A percentile compares a stretch with the other conserved stretches of the same genome.
Conservation (phyloP, 2,329 filamentous ascomycete species). For the Pseudogymnoascus sp. region DNA sequence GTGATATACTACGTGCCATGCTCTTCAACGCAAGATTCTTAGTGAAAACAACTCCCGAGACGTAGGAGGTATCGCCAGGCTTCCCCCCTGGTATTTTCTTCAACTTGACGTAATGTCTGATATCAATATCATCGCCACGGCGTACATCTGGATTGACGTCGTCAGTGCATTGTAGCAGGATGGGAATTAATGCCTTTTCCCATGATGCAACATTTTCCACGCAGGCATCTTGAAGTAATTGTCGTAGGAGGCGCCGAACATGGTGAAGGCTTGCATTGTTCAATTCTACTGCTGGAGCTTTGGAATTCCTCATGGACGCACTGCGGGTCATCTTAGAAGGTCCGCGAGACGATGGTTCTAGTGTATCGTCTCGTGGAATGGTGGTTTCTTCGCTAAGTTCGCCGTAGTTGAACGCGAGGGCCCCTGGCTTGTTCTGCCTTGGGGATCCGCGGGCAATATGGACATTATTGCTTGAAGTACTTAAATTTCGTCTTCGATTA, state of each 20-base stretch:
- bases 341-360: conserved; percentile 14
- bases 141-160: conserved; percentile 92
- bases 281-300: conserved; percentile 69
- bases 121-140: conserved; percentile 89
- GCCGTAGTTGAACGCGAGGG: conserved; percentile 34
- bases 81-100: conserved; percentile 91
- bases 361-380: conserved; percentile 17
- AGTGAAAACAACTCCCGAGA: conserved; percentile 92
- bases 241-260: conserved; percentile 74
- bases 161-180: conserved; percentile 82
- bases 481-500: conserved; percentile 70
- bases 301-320: conserved; percentile 70
- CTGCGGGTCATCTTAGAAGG: conserved; percentile 57
- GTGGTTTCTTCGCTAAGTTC: conserved; percentile 25
- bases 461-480: conserved; percentile 64
- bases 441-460: conserved; percentile 65
- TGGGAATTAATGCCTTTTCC: conserved; percentile 85
- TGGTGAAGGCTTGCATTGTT: conserved; percentile 83
- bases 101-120: conserved; percentile 92
- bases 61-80: conserved; percentile 88
- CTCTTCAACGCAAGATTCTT: conserved; percentile 95
- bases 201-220: conserved; percentile 69
- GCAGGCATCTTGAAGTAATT: conserved; percentile 69
- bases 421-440: conserved; percentile 41
- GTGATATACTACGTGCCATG: conserved; percentile 79